Evolutionary conservation across 306 rosid genomes (phyloP).

Genomic region (Erythrophleum fordii): DNA sequence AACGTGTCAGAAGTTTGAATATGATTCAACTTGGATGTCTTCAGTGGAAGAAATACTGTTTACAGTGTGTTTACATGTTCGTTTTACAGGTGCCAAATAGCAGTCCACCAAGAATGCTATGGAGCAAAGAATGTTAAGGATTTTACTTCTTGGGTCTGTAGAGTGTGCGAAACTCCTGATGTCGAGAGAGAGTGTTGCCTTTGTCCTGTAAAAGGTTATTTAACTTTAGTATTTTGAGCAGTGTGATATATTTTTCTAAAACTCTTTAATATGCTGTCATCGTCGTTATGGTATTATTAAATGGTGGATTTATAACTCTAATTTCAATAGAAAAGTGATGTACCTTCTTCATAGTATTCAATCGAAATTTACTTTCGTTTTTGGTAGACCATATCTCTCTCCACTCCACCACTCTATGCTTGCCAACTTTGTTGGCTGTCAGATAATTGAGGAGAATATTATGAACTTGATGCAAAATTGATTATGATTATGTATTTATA

Average conservation of each 20-base stretch:
- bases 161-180: constrained; percentile 92
- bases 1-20: constrained; percentile 1
- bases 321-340: constrained; percentile 14
- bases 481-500: constrained; percentile 7
- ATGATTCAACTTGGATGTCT: constrained; percentile 25
- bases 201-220: constrained; percentile 91
- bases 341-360: constrained; percentile 13
- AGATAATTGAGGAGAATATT: constrained; percentile 4
- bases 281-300: constrained; percentile 14
- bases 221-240: constrained; percentile 41
- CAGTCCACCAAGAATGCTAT: constrained; percentile 99
- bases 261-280: constrained; percentile 18
- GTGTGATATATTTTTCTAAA: constrained; percentile 8
- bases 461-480: constrained; percentile 18
- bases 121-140: constrained; percentile 83
- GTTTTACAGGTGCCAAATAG: constrained; percentile 86
- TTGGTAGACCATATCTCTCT: constrained; percentile 27
- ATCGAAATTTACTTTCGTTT: constrained; percentile 3
- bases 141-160: constrained; percentile 99
- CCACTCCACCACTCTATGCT: background rate
- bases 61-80: constrained; percentile 13
- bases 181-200: constrained; percentile 92
- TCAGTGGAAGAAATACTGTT: background rate
- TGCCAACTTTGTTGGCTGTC: constrained; percentile 11
- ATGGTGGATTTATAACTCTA: constrained; percentile 15